These are phyloP conservation scores for Adansonia digitata DNA, from an alignment of 345 rosid species.

Conservation along the genomic window DNA sequence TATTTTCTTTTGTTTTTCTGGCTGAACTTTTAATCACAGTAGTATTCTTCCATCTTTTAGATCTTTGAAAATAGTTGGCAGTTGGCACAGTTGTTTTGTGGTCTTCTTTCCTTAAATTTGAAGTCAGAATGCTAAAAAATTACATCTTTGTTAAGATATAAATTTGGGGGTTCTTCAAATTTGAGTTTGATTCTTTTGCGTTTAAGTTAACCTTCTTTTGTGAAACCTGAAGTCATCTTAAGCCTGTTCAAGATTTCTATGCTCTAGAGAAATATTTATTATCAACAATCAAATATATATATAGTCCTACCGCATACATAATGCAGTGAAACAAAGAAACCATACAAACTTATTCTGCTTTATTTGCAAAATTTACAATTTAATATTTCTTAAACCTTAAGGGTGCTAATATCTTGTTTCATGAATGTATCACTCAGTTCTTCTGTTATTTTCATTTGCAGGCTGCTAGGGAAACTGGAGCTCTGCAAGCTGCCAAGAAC, in stretches of 20 bases:
- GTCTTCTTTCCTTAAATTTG: background rate
- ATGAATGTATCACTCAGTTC: background rate
- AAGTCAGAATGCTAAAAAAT: background rate
- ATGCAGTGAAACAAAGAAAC: background rate
- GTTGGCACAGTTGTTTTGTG: background rate
- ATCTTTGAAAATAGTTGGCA: background rate
- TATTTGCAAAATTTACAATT: background rate
- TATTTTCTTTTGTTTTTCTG: background rate
- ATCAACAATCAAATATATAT: background rate
- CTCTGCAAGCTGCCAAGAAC: slow-evolving; percentile 97
- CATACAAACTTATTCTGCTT: background rate
- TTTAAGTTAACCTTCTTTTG: no score
- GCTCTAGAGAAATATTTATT: background rate
- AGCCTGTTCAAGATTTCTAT: background rate
- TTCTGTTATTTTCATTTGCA: slow-evolving; percentile 23
- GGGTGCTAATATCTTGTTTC: background rate
- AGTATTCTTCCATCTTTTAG: background rate
- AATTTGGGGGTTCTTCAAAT: background rate
- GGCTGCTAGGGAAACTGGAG: slow-evolving; percentile 99
- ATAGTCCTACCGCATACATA: background rate
- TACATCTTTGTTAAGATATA: background rate
- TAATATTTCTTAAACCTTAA: background rate
- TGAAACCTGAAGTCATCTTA: background rate
- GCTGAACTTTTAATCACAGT: background rate
- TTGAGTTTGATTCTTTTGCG: background rate